These are phyloP conservation scores for Capsella bursapastoris DNA, from an alignment of 345 rosid genomes.

Conservation along the genomic window DNA sequence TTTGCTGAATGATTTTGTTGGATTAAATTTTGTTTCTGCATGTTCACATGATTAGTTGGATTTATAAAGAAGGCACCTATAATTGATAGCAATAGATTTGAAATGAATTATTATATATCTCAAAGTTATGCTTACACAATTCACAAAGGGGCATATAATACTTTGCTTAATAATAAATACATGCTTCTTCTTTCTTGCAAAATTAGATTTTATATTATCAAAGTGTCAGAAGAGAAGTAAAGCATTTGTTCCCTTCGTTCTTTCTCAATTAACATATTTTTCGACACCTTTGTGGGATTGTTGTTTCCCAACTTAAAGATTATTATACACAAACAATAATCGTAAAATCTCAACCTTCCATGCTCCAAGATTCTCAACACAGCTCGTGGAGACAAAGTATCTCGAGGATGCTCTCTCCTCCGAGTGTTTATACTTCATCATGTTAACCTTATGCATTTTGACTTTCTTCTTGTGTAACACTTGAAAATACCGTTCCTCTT, in stretches of 20 bases:
- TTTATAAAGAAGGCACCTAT: not conserved
- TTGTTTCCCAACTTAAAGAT: not conserved
- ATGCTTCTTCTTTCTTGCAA: conserved; percentile 30
- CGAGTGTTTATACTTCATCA: conserved; percentile 20
- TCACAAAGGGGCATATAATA: conserved; percentile 24
- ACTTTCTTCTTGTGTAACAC: conserved; percentile 30
- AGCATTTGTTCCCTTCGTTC: conserved; percentile 35
- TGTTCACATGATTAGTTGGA: conserved; percentile 21
- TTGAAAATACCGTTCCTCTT: conserved; percentile 14
- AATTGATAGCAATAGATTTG: conserved; percentile 12
- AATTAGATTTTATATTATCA: not conserved
- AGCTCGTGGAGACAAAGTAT: conserved; percentile 19
- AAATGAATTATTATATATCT: not conserved
- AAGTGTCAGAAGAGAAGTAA: conserved; percentile 34
- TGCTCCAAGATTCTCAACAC: conserved; percentile 10
- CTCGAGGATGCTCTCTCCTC: conserved; percentile 12
- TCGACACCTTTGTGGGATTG: conserved; percentile 6
- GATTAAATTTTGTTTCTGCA: conserved; percentile 15
- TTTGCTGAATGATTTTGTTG: not conserved
- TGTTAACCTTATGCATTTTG: conserved; percentile 34
- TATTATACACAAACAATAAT: not conserved
- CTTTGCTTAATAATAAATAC: conserved; percentile 27
- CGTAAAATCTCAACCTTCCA: conserved; percentile 1
- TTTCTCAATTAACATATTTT: not conserved
- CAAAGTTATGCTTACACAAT: not conserved